Evolutionary conservation across 176 grass and related monocot species (phyloP).

Genomic region (Hordeum vulgare): DNA sequence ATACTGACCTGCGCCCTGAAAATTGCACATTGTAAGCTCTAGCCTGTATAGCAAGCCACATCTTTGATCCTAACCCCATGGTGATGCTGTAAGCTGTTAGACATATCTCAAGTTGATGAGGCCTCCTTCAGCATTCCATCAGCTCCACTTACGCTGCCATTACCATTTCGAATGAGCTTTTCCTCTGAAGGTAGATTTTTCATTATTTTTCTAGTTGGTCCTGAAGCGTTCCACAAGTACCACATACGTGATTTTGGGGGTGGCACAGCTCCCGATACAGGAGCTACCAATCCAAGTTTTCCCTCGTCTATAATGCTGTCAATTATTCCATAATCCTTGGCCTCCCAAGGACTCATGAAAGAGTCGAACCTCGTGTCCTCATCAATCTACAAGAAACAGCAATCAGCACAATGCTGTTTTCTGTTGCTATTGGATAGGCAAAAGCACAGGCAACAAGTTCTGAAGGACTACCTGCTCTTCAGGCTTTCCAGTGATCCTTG

Average conservation of each 20-base stretch:
- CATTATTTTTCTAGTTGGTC: slow-evolving; percentile 49
- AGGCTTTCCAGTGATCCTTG: slow-evolving; percentile 88
- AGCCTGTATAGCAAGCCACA: neutral
- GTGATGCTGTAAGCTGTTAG: neutral
- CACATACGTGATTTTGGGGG: slow-evolving; percentile 80
- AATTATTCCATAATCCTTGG: slow-evolving; percentile 88
- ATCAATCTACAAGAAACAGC: slow-evolving; percentile 55
- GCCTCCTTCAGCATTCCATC: slow-evolving; percentile 38
- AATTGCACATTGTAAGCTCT: neutral
- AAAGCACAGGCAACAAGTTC: slow-evolving; percentile 11
- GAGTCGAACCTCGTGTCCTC: slow-evolving; percentile 80
- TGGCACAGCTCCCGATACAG: slow-evolving; percentile 46
- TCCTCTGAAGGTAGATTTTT: slow-evolving; percentile 67
- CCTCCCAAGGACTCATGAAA: slow-evolving; percentile 97
- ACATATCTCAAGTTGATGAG: slow-evolving; percentile 19
- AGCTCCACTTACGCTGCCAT: slow-evolving; percentile 13
- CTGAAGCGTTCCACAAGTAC: slow-evolving; percentile 67
- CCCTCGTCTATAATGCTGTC: slow-evolving; percentile 75
- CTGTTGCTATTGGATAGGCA: neutral
- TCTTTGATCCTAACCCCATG: neutral
- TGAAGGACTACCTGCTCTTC: slow-evolving; percentile 54
- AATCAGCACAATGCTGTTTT: neutral
- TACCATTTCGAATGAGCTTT: slow-evolving; percentile 43
- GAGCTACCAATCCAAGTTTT: slow-evolving; percentile 76
- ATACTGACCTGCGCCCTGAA: neutral